Evolutionary conservation across 768 basidiomycete species (phyloP).

Genomic region (Xerocomellus dryophilus): DNA sequence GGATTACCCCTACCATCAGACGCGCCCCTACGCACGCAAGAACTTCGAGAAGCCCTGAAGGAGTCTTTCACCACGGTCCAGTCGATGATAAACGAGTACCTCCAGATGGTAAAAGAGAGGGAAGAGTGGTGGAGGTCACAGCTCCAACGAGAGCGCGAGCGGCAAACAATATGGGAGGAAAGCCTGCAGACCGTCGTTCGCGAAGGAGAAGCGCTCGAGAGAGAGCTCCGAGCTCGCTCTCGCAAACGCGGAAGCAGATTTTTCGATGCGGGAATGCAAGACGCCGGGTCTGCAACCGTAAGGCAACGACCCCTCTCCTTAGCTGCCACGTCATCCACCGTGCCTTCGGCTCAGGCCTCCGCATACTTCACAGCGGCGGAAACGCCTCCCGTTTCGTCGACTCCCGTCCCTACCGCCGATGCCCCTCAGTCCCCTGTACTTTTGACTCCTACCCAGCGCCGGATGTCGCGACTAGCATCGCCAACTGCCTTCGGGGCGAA

Average conservation of each 20-base stretch:
- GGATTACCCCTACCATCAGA: slow-evolving; percentile 38
- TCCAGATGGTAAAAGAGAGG: slow-evolving; percentile 67
- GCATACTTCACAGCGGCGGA: slow-evolving; percentile 24
- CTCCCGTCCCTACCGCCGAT: background rate
- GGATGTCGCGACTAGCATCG: slow-evolving; percentile 12
- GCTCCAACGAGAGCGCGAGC: slow-evolving; percentile 59
- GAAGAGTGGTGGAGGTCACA: slow-evolving; percentile 75
- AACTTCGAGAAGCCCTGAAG: slow-evolving; percentile 51
- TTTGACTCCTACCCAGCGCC: slow-evolving; percentile 26
- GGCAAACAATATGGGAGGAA: slow-evolving; percentile 83
- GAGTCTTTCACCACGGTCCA: slow-evolving; percentile 59
- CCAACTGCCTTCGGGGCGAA: slow-evolving; percentile 19
- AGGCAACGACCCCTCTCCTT: slow-evolving; percentile 24
- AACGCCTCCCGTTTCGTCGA: slow-evolving; percentile 15
- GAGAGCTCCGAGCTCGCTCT: slow-evolving; percentile 64
- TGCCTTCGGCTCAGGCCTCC: slow-evolving; percentile 19
- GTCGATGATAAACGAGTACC: slow-evolving; percentile 61
- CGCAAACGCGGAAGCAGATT: slow-evolving; percentile 58
- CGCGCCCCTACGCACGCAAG: slow-evolving; percentile 26
- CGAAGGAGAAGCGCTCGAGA: slow-evolving; percentile 82
- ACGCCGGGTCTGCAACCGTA: slow-evolving; percentile 16
- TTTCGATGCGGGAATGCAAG: slow-evolving; percentile 38
- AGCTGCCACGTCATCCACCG: slow-evolving; percentile 1
- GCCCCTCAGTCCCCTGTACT: slow-evolving; percentile 8
- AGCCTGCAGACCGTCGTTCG: slow-evolving; percentile 81